Evolutionary conservation across 1,139 yeast genomes (phyloP).

Genomic region (Magnusiomyces suaveolens): DNA sequence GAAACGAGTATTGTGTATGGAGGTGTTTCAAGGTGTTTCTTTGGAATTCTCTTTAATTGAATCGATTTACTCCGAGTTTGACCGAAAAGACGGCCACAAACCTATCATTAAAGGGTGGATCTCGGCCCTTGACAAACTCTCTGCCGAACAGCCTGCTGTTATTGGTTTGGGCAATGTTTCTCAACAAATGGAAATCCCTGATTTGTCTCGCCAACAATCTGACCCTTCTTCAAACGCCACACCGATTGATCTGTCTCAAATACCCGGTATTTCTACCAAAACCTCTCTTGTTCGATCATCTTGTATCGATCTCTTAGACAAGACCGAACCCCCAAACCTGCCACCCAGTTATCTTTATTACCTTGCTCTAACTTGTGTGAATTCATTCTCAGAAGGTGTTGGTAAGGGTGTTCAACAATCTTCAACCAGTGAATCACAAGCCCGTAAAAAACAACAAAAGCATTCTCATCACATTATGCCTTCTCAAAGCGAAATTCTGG

Average conservation of each 20-base stretch:
- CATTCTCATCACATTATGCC: neutral
- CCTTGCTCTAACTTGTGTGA: constrained; percentile 47
- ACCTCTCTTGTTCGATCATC: constrained; percentile 43
- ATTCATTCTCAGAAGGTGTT: constrained; percentile 57
- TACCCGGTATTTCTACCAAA: constrained; percentile 22
- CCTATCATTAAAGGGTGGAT: constrained; percentile 54
- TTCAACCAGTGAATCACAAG: constrained; percentile 20
- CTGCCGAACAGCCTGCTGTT: constrained; percentile 21
- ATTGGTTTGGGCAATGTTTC: constrained; percentile 23
- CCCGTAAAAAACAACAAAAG: constrained; percentile 4
- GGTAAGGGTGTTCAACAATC: constrained; percentile 42
- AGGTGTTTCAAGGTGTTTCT: constrained; percentile 54
- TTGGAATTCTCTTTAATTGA: constrained; percentile 46
- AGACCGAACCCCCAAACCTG: constrained; percentile 53
- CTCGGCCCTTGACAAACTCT: constrained; percentile 32
- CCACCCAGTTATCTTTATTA: constrained; percentile 57
- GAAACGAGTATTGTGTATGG: constrained; percentile 67
- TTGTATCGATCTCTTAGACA: constrained; percentile 68
- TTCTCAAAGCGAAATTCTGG: constrained; percentile 7
- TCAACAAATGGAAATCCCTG: constrained; percentile 15
- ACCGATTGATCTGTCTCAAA: constrained; percentile 6
- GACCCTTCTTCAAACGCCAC: neutral
- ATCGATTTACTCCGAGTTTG: constrained; percentile 53
- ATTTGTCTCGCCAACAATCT: neutral
- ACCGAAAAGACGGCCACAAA: constrained; percentile 47